Evolutionary conservation across 2,329 filamentous ascomycete species (phyloP), one percentile per base, ranked within the genome.

Genomic region (Fusarium kyushuense): DNA sequence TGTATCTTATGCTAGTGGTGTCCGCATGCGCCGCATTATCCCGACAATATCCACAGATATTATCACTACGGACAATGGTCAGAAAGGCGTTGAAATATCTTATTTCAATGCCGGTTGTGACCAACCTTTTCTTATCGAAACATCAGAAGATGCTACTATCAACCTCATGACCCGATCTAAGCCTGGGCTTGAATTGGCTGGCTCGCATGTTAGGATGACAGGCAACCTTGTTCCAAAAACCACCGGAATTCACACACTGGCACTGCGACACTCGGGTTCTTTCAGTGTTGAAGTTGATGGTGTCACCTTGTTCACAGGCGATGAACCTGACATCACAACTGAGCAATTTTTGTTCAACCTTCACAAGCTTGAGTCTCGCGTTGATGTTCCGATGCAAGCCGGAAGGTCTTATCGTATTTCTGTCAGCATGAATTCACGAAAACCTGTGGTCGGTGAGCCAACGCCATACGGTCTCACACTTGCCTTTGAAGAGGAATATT

Each of bases 311-410:
- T 35, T 35, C 10, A 35, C 33, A 35, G 33, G 33, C 9, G 33
- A 35, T 35, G 33, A 16, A 35, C 33, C 33, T 8, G 33, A 35
- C 8, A 35, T 35, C 33, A 35, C 33, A 5, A 69, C 65, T 0
- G 65, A 69, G 17, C 58, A 69, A 19, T 69, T 69, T 7, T 38
- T 69, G 14, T 69, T 69, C 23, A 58, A 63, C 30, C 7, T 36
- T 48, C 33, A 16, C 33, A 35, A n/a, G 16, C 25, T 64, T 2
- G 63, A 69, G 29, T 58, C 65, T 11, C 55, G 56, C 4, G 32
- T 69, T 8, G 32, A 69, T 14, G 19, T 64, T 4, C 10, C 40
- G 1, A 53, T 69, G 63, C 36, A 61, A 16, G 33, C 33, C 7
- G 33, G 33, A 35, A 35, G n/a, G 33, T n/a, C 33, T 8, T 35